Base-by-base conservation (phyloP, 768 basidiomycete genomes). In the Tricholoma furcatifolium region DNA sequence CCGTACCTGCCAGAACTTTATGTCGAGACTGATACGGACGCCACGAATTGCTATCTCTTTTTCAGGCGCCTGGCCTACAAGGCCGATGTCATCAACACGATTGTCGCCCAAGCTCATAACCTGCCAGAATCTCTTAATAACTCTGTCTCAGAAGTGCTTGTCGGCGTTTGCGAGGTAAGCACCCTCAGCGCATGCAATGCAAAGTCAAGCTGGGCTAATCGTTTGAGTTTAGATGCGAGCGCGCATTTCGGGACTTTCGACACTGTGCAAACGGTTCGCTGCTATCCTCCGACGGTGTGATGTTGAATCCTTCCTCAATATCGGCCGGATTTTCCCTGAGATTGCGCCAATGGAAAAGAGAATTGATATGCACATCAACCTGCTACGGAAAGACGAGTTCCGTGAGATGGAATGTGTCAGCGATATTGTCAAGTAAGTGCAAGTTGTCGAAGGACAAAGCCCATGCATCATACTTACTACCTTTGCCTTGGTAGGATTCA, bases 1-100 rank as follows among this genome's bases (percentile, higher is more conserved):
- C 90, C 93, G 2, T 98, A 98, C 70, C 74, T 99, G 7, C 94
- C 95, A 1, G 88, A 91, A 65, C 67, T 92, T 10, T 99, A 97
- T 63, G 79, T 91, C 41, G 92, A 98, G 61, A 83, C 82, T 11
- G 97, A 99, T 67, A 82, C 79, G 57, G 93, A 93, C 59, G 89
- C 96, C 0, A 91, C 93, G 3, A 86, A 81, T 58, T 90, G 91
- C 59, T 91, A 96, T 60, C 74, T 98, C 54, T 91, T 97, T 79
- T 97, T 98, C 84, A 87, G 87, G 57, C 85, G 97, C 8, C 69
- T 98, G 60, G 87, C 86, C 0, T 76, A 79, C 65, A 99, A 99
- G 70, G 78, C 91, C 27, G 91, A 97, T 58, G 77, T 97, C 39
- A 85, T 98, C 68, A 91, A 88, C 62, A 78, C 71, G 11, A 81